Percentiles rank a stretch among this genome's conserved stretches.
phyloP scores from a whole-genome alignment of 352 stramenopile genomes.

The Phytophthora aleatoria region DNA sequence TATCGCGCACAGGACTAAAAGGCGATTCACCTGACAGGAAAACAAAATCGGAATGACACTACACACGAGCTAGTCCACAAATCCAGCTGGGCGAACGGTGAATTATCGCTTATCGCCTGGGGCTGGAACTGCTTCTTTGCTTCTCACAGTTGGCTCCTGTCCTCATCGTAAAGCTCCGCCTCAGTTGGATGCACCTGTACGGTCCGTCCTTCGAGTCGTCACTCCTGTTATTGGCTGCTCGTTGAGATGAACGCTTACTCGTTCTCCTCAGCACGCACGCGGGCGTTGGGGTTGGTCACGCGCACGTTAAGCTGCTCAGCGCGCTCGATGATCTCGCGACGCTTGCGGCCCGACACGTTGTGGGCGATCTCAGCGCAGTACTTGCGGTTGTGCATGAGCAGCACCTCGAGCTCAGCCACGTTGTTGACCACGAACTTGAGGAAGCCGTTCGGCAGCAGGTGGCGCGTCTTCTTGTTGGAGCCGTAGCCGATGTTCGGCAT shows the following conservation, averaged over 20 bases:
- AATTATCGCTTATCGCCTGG: slow-evolving; percentile 49
- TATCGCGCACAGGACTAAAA: background rate
- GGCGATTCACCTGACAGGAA: background rate
- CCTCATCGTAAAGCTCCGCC: slow-evolving; percentile 38
- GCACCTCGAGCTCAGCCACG: slow-evolving; percentile 97
- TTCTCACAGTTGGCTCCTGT: slow-evolving; percentile 50
- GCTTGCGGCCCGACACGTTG: slow-evolving; percentile 97
- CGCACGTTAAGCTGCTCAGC: slow-evolving; percentile 98
- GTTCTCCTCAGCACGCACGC: slow-evolving; percentile 97
- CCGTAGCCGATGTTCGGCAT: slow-evolving; percentile 99
- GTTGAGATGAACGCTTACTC: slow-evolving; percentile 61
- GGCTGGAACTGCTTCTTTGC: slow-evolving; percentile 41
- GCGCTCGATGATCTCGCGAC: slow-evolving; percentile 97
- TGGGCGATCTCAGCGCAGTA: slow-evolving; percentile 99
- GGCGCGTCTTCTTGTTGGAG: slow-evolving; percentile 98
- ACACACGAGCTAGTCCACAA: slow-evolving; percentile 43
- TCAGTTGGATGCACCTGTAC: slow-evolving; percentile 13
- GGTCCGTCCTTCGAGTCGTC: slow-evolving; percentile 24
- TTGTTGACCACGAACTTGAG: slow-evolving; percentile 99
- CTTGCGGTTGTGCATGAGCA: slow-evolving; percentile 95
- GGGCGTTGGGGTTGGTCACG: slow-evolving; percentile 98
- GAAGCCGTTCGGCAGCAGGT: slow-evolving; percentile 99
- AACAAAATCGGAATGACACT: slow-evolving; percentile 27
- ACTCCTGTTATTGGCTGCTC: slow-evolving; percentile 28
- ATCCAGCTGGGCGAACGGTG: slow-evolving; percentile 49